Base-by-base conservation (phyloP, 2,329 filamentous ascomycete species). In the Calonectria naviculata region DNA sequence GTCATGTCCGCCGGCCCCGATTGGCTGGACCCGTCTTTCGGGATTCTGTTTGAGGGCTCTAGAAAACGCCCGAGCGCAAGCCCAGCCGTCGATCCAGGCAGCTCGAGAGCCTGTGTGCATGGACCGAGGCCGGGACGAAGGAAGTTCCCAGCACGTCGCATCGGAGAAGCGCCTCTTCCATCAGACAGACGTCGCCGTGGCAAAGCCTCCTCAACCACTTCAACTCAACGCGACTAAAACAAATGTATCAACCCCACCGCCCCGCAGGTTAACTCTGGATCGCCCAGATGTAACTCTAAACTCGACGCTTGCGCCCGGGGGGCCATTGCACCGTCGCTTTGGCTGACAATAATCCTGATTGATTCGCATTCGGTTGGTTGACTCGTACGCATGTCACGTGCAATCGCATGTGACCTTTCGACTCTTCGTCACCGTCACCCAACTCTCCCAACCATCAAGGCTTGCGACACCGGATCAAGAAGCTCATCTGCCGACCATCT, bases 21-120 rank as follows among this genome's bases (percentile, higher is more conserved):
- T 71, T 72, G 67, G 70, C 47, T 58, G 63, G 67, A 72, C 70
- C 70, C 67, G 44, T 67, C 67, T 67, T n/a, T 46, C 70, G 70
- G 70, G 65, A 66, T 34, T 47, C 60, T 52, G 24, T 52, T 34
- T 49, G 60, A 71, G 61, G 47, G 68, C 56, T 71, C 58, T 38
- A 68, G 65, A 64, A 64, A 49, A 60, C 65, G 56, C 47, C 64
- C 56, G 56, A 47, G 63, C 63, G 46, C 68, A 61, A 66, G 63
- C 63, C 56, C 62, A 66, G 46, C 31, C n/a, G 36, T 70, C 54
- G 62, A 70, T 70, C 68, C 34, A 46, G 62, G 62, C 46, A 58
- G 42, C 58, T 28, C 28, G 56, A 28, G 49, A 68, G 61, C 38
- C 52, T 65, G 34, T 65, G 34, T 42, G 38, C 31, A 34, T 46